phyloP scores from a whole-genome alignment of 2,329 filamentous ascomycete species.

The Epichloe sp. region DNA sequence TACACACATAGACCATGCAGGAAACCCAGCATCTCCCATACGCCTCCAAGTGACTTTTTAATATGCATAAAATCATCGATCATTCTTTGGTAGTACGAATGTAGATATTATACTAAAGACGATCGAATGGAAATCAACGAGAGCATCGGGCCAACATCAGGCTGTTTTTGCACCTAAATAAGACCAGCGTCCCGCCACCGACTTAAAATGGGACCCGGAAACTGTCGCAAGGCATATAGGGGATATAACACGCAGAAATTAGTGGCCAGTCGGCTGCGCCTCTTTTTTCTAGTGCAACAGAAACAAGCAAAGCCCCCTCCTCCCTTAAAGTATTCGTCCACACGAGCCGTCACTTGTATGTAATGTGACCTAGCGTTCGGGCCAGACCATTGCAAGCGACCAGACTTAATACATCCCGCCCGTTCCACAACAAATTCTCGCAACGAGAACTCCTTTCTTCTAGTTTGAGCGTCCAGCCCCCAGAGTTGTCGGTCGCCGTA shows the following conservation, averaged over 20 bases:
- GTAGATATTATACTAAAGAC: no score
- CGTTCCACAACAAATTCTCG: conserved; percentile 9
- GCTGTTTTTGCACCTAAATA: not conserved
- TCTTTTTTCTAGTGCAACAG: no score
- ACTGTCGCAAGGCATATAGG: no score
- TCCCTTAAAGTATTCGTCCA: not conserved
- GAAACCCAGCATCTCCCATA: no score
- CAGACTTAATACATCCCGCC: not conserved
- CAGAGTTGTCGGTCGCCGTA: not conserved
- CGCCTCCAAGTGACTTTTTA: no score
- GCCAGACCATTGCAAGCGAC: not conserved
- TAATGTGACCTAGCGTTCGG: not conserved
- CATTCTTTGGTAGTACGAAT: no score
- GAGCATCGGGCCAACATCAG: not conserved
- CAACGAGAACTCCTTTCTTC: not conserved
- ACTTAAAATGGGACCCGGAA: not conserved
- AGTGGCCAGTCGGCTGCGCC: no score
- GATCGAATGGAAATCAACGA: no score
- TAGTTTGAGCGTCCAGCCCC: not conserved
- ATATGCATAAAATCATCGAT: no score
- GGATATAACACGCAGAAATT: no score
- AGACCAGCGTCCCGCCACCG: not conserved
- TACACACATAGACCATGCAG: no score
- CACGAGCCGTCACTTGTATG: not conserved
- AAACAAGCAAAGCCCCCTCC: not conserved